These are phyloP conservation scores for Euphorbia schlechtendalii DNA, from an alignment of 441 rosid genomes.

Conservation along the genomic window DNA sequence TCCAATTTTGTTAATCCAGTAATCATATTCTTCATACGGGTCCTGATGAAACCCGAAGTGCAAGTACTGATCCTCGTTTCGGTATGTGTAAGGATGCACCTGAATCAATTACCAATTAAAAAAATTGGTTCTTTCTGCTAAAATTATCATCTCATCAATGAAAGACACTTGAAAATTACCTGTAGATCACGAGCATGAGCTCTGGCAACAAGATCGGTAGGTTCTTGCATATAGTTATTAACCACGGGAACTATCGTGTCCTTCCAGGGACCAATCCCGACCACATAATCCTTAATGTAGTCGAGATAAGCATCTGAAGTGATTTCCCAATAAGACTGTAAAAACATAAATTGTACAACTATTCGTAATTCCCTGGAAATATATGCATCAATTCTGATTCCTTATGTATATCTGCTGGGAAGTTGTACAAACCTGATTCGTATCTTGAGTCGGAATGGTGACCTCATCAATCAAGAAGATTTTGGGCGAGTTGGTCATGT, in stretches of 20 bases:
- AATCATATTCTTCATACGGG: conserved; percentile 60
- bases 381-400: no score
- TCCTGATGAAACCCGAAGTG: conserved; percentile 73
- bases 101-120: no score
- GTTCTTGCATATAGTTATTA: conserved; percentile 47
- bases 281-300: conserved; percentile 66
- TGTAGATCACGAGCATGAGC: conserved; percentile 77
- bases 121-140: no score
- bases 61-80: conserved; percentile 59
- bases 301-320: conserved; percentile 71
- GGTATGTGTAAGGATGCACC: conserved; percentile 93
- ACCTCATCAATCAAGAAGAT: conserved; percentile 77
- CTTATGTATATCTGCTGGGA: background rate
- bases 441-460: conserved; percentile 66
- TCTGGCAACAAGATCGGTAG: conserved; percentile 82
- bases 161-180: conserved; percentile 36
- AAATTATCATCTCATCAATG: no score
- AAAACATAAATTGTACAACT: no score
- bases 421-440: conserved; percentile 55
- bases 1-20: conserved; percentile 74
- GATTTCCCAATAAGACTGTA: conserved; percentile 85
- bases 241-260: conserved; percentile 76
- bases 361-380: no score
- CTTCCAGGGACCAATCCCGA: conserved; percentile 97
- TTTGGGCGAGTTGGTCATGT: conserved; percentile 66